Evolutionary conservation across 2,329 filamentous ascomycete species (phyloP).

Genomic region (Microsporum audouinii): DNA sequence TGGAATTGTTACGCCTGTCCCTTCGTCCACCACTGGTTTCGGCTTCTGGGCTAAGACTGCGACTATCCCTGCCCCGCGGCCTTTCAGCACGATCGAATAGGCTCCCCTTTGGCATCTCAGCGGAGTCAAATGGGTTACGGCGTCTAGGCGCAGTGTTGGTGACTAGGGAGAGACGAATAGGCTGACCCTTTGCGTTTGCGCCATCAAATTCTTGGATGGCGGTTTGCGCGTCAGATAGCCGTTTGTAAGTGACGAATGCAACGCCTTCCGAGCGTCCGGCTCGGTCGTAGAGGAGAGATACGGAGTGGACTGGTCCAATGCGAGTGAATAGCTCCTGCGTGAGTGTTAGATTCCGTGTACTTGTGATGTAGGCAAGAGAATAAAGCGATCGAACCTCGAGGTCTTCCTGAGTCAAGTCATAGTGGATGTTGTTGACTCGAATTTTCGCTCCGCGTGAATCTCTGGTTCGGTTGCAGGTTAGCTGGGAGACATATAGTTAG

Average conservation of each 20-base stretch:
- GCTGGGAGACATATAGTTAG: not conserved
- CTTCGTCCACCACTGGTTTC: slow-evolving; percentile 30
- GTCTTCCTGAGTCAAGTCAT: slow-evolving; percentile 77
- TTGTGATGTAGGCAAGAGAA: slow-evolving; percentile 15
- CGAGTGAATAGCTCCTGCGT: slow-evolving; percentile 63
- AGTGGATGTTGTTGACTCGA: slow-evolving; percentile 81
- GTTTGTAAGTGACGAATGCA: slow-evolving; percentile 71
- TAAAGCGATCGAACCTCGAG: slow-evolving; percentile 48
- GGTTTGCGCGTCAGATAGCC: slow-evolving; percentile 55
- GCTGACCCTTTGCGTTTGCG: slow-evolving; percentile 81
- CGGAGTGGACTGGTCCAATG: slow-evolving; percentile 59
- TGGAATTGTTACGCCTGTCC: slow-evolving; percentile 42
- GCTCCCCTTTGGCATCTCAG: slow-evolving; percentile 43
- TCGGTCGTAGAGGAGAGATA: slow-evolving; percentile 71
- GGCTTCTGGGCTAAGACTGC: slow-evolving; percentile 34
- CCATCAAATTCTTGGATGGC: slow-evolving; percentile 76
- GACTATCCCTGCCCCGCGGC: slow-evolving; percentile 28
- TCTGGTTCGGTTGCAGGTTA: not conserved
- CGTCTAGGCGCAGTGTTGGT: slow-evolving; percentile 24
- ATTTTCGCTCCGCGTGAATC: slow-evolving; percentile 53
- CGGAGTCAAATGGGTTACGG: slow-evolving; percentile 40
- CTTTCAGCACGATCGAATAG: slow-evolving; percentile 54
- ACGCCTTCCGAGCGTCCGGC: slow-evolving; percentile 77
- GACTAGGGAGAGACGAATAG: slow-evolving; percentile 62
- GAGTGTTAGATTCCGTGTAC: slow-evolving; percentile 5